Conservation (phyloP, 768 basidiomycete genomes). For the Boletus speciosus region DNA sequence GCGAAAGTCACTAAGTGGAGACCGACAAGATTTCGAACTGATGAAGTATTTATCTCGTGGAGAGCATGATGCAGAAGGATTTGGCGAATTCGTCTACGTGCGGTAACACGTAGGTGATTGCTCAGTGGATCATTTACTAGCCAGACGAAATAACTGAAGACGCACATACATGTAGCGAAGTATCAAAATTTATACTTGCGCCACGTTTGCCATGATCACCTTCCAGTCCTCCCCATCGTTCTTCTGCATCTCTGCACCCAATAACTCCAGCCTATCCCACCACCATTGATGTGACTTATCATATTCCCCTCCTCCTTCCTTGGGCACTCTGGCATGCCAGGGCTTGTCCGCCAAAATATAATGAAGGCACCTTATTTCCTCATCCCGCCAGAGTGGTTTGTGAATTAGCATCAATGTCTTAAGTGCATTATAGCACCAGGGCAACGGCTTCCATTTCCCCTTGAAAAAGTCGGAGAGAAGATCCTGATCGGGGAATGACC, state of each 20-base stretch:
- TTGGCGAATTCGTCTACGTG: background rate
- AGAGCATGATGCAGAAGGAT: constrained; percentile 35
- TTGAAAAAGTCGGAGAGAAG: constrained; percentile 77
- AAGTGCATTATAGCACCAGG: constrained; percentile 90
- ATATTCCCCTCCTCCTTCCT: constrained; percentile 43
- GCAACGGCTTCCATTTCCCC: constrained; percentile 73
- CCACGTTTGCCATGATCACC: constrained; percentile 50
- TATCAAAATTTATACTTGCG: constrained; percentile 13
- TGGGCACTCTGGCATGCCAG: constrained; percentile 57
- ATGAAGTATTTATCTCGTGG: constrained; percentile 92
- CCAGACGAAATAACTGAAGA: background rate
- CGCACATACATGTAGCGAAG: background rate
- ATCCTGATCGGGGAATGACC: constrained; percentile 91
- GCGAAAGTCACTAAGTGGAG: constrained; percentile 6
- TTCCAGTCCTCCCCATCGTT: constrained; percentile 47
- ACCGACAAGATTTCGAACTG: constrained; percentile 78
- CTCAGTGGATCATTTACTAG: background rate
- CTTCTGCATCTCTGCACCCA: constrained; percentile 41
- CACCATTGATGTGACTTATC: constrained; percentile 67
- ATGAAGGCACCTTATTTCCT: constrained; percentile 82
- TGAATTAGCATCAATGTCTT: constrained; percentile 81
- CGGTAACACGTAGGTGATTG: background rate
- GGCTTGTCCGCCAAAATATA: constrained; percentile 87
- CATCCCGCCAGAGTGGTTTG: constrained; percentile 74
- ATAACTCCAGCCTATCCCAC: constrained; percentile 63